Conservation (phyloP, 1,284 basidiomycete genomes). For the Malassezia restricta region DNA sequence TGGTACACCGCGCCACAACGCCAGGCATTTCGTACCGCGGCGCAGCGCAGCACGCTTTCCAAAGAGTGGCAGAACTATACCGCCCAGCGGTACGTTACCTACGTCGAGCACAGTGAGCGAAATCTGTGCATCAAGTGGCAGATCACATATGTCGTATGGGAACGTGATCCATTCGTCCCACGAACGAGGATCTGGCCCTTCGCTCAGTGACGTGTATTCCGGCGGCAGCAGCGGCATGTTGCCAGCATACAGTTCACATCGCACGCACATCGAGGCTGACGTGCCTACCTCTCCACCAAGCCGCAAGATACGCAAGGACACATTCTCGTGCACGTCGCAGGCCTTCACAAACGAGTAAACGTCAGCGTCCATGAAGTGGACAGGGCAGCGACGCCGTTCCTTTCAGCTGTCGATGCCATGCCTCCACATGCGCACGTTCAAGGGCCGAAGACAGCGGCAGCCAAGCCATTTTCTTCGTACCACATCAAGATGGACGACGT, state of each 20-base stretch:
- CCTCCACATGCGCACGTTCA: conserved; percentile 6
- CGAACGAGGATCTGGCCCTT: conserved; percentile 51
- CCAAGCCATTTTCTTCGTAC: not conserved
- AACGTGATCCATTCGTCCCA: conserved; percentile 92
- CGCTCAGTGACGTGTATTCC: conserved; percentile 79
- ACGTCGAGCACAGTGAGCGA: conserved; percentile 93
- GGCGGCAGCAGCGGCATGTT: conserved; percentile 83
- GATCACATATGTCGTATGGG: conserved; percentile 78
- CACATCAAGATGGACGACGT: no score
- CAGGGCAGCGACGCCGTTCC: not conserved
- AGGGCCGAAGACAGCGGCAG: not conserved
- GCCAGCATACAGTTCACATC: conserved; percentile 76
- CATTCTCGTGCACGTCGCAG: conserved; percentile 26
- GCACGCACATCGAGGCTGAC: conserved; percentile 66
- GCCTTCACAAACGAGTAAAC: conserved; percentile 38
- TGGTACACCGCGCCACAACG: conserved; percentile 67
- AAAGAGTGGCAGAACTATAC: conserved; percentile 77
- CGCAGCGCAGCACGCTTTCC: conserved; percentile 81
- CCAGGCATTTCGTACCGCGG: conserved; percentile 61
- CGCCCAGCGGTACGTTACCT: conserved; percentile 59
- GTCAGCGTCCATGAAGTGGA: conserved; percentile 24
- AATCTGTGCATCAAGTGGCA: conserved; percentile 74
- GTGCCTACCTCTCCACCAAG: conserved; percentile 21
- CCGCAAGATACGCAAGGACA: conserved; percentile 28
- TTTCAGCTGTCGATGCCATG: not conserved